Conservation (phyloP, 2,329 filamentous ascomycete species). For the Ophiostoma perfectum region DNA sequence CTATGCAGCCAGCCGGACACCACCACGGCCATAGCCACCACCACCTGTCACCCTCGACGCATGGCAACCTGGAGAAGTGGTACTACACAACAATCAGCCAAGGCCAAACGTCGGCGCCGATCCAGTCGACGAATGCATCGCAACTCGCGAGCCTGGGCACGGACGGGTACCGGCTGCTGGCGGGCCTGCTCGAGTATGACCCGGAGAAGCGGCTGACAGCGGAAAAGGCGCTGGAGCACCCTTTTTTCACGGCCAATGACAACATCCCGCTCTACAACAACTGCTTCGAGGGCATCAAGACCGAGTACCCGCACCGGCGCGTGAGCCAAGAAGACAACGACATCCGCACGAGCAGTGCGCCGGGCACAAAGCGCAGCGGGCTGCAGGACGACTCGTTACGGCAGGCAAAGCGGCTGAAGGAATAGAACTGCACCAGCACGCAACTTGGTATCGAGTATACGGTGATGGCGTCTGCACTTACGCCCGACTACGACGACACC, state of each 20-base stretch:
- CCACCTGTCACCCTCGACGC: conserved; percentile 22
- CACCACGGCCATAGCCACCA: conserved; percentile 31
- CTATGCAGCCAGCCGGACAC: conserved; percentile 41
- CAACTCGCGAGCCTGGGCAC: conserved; percentile 57
- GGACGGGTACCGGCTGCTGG: conserved; percentile 77
- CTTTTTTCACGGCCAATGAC: conserved; percentile 70
- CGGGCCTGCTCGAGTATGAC: conserved; percentile 85
- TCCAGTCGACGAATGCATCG: conserved; percentile 41
- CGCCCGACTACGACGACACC: too few relatives aligned
- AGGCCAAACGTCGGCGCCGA: conserved; percentile 37
- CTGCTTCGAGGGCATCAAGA: conserved; percentile 85
- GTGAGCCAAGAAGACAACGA: conserved; percentile 96
- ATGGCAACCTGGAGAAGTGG: conserved; percentile 66
- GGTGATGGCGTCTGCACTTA: too few relatives aligned
- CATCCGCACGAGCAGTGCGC: conserved; percentile 81
- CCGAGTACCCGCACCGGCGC: conserved; percentile 81
- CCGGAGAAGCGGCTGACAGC: conserved; percentile 83
- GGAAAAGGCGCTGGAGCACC: conserved; percentile 79
- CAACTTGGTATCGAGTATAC: too few relatives aligned
- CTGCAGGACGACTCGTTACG: conserved; percentile 74
- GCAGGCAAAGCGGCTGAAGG: conserved; percentile 60
- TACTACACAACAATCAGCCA: conserved; percentile 66
- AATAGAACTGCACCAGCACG: conserved; percentile 30
- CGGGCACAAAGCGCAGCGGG: conserved; percentile 84
- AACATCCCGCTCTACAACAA: conserved; percentile 65